Evolutionary conservation across 345 rosid species (phyloP).

Genomic region (Microthlaspi erraticum): DNA sequence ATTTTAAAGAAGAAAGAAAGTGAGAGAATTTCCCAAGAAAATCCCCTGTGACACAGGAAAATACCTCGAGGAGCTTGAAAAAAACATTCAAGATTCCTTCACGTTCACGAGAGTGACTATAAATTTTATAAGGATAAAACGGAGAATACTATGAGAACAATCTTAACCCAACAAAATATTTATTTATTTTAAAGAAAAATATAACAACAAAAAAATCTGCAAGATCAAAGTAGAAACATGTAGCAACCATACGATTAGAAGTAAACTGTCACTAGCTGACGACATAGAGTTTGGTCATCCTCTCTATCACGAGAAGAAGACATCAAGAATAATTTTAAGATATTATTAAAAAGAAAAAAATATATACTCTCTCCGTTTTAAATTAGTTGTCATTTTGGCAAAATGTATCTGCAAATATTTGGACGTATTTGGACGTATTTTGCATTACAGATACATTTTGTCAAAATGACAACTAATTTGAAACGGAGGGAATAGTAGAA

Average conservation of each 20-base stretch:
- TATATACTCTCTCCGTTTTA: too few relatives aligned
- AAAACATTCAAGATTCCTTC: constrained; percentile 38
- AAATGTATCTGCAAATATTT: too few relatives aligned
- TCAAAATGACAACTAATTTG: too few relatives aligned
- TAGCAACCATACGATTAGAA: constrained; percentile 41
- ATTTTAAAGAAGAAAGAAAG: constrained; percentile 19
- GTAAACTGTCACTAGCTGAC: constrained; percentile 41
- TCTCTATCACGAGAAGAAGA: constrained; percentile 40
- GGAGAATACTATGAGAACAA: constrained; percentile 28
- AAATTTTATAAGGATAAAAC: constrained; percentile 19
- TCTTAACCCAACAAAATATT: not conserved
- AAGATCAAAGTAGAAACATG: constrained; percentile 24
- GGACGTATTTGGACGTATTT: too few relatives aligned
- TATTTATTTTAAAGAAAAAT: not conserved
- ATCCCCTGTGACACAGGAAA: constrained; percentile 21
- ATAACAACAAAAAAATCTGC: not conserved
- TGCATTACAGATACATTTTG: too few relatives aligned
- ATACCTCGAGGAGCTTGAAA: constrained; percentile 28
- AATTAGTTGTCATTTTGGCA: too few relatives aligned
- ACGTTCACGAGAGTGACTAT: constrained; percentile 10
- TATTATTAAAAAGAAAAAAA: not conserved
- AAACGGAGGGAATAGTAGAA: too few relatives aligned
- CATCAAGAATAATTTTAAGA: not conserved
- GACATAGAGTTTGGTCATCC: constrained; percentile 39
- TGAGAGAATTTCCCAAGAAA: constrained; percentile 32